phyloP scores from a whole-genome alignment of 164 flowering plant genomes.

The Vitis rotundifolia region DNA sequence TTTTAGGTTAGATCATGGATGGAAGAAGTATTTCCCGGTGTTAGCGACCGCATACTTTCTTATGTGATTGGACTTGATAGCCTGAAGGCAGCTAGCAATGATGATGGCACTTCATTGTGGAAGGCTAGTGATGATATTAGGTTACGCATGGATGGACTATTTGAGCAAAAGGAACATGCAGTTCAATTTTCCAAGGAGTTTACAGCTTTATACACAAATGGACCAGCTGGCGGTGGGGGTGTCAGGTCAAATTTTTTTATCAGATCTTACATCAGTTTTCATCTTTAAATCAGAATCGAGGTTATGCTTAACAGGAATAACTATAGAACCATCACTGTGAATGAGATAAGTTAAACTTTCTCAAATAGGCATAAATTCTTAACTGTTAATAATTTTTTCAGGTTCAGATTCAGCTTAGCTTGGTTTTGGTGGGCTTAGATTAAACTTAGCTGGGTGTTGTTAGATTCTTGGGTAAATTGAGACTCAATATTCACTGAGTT shows the following conservation, averaged over 20 bases:
- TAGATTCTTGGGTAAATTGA: too few relatives aligned
- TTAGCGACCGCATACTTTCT: conserved; percentile 49
- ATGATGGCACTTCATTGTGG: conserved; percentile 10
- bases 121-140: conserved; percentile 58
- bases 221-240: conserved; percentile 99
- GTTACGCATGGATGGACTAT: conserved; percentile 88
- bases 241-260: conserved; percentile 52
- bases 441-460: too few relatives aligned
- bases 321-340: background rate
- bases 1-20: conserved; percentile 88
- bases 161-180: conserved; percentile 76
- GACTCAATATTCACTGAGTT: too few relatives aligned
- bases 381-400: background rate
- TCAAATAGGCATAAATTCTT: background rate
- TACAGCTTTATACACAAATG: conserved; percentile 92
- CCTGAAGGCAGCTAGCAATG: conserved; percentile 48
- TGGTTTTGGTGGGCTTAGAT: too few relatives aligned
- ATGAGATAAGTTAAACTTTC: background rate
- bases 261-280: conserved; percentile 7
- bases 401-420: background rate
- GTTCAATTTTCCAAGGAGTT: conserved; percentile 67
- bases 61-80: conserved; percentile 90
- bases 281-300: background rate
- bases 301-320: background rate
- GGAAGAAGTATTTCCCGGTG: conserved; percentile 71